phyloP scores from a whole-genome alignment of 257 asterid genomes.

The Knoxia roxburghii region DNA sequence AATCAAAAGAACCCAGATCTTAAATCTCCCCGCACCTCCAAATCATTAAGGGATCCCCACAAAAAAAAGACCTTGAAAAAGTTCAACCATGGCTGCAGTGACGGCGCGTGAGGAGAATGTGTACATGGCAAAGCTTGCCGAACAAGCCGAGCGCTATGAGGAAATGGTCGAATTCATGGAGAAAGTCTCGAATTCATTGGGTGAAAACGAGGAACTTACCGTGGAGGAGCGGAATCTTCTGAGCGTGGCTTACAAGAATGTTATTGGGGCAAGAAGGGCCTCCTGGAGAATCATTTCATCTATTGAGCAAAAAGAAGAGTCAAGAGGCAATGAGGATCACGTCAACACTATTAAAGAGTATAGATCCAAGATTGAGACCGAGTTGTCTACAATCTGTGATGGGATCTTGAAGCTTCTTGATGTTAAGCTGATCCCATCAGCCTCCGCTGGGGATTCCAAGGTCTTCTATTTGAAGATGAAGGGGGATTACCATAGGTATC shows the following conservation, averaged over 20 bases:
- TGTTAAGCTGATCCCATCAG: conserved; percentile 45
- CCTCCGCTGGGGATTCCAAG: conserved; percentile 62
- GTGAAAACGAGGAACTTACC: conserved; percentile 47
- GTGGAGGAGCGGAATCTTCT: conserved; percentile 70
- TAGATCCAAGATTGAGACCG: conserved; percentile 67
- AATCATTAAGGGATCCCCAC: neutral
- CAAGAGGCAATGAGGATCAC: conserved; percentile 75
- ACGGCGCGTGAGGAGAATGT: conserved; percentile 66
- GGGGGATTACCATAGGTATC: conserved; percentile 73
- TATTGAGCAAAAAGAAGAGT: conserved; percentile 74
- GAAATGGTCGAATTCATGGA: conserved; percentile 82
- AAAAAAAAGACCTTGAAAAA: neutral
- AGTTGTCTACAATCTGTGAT: conserved; percentile 58
- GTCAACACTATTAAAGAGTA: conserved; percentile 48
- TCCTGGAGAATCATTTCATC: conserved; percentile 75
- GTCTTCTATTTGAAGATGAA: conserved; percentile 82
- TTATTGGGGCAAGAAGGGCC: conserved; percentile 66
- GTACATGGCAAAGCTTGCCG: conserved; percentile 77
- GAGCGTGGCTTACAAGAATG: conserved; percentile 73
- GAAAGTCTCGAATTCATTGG: conserved; percentile 43
- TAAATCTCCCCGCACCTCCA: conserved; percentile 11
- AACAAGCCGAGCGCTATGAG: conserved; percentile 72
- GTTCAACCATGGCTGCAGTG: conserved; percentile 29
- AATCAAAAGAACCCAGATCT: conserved; percentile 16
- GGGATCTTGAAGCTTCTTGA: conserved; percentile 74